These are phyloP conservation scores for Trichoderma parareesei DNA, from an alignment of 495 filamentous ascomycete genomes.

Conservation along the genomic window DNA sequence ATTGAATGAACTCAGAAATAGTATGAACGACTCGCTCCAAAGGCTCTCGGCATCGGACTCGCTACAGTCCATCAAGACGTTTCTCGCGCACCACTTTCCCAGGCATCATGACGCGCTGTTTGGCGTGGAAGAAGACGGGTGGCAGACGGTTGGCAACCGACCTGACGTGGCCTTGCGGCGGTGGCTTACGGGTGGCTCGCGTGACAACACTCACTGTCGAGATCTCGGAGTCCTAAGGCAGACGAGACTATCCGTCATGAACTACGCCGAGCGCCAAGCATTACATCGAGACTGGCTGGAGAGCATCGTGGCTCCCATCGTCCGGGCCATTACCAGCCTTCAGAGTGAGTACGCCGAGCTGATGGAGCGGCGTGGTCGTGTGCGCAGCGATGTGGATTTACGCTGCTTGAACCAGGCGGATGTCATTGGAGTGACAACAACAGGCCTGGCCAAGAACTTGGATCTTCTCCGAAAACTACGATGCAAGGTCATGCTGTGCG, in stretches of 20 bases:
- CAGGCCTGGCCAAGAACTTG: conserved; percentile 60
- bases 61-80: not conserved
- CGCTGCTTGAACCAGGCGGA: conserved; percentile 45
- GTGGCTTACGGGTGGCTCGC: not conserved
- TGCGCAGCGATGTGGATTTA: conserved; percentile 41
- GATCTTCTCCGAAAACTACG: conserved; percentile 50
- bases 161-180: not conserved
- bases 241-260: not conserved
- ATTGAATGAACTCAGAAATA: not conserved
- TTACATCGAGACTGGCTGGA: conserved; percentile 38
- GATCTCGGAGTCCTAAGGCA: not conserved
- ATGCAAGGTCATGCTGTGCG: conserved; percentile 63
- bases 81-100: not conserved
- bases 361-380: conserved; percentile 9
- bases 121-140: not conserved
- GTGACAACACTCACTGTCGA: not conserved
- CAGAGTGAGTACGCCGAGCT: conserved; percentile 24
- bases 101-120: not conserved
- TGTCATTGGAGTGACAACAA: conserved; percentile 70
- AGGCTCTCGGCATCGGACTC: not conserved
- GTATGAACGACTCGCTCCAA: not conserved
- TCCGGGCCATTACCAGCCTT: conserved; percentile 24
- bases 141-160: not conserved
- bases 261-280: not conserved
- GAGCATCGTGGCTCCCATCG: conserved; percentile 30